A percentile compares a stretch with the other conserved stretches of the same genome.
Conservation (phyloP, 192 early-diverging fungal genomes). For the Podila horticola region DNA sequence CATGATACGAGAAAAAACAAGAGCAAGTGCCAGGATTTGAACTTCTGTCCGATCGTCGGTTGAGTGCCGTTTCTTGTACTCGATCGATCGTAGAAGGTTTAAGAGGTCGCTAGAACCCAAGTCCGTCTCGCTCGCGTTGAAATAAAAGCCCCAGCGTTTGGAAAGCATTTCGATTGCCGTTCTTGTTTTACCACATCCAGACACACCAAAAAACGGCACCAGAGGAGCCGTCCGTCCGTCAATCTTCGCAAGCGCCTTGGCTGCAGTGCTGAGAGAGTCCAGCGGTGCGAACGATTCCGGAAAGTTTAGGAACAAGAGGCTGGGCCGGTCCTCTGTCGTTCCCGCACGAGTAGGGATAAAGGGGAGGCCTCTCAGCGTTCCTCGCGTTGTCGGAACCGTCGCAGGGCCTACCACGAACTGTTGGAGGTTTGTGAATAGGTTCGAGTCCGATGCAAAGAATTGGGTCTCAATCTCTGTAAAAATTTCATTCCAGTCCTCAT, state of each 20-base stretch:
- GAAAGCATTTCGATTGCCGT: conserved; percentile 27
- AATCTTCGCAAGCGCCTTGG: conserved; percentile 10
- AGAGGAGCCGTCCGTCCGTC: conserved; percentile 8
- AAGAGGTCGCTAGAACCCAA: neutral
- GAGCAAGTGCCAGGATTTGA: conserved; percentile 19
- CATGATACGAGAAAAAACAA: conserved; percentile 22
- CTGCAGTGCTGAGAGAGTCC: conserved; percentile 22
- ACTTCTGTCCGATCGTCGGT: conserved; percentile 5
- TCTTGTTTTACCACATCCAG: conserved; percentile 42
- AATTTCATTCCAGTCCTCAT: conserved; percentile 5
- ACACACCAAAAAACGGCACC: conserved; percentile 15
- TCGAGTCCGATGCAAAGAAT: conserved; percentile 12
- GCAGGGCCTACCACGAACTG: too few species aligned
- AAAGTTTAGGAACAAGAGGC: conserved; percentile 26
- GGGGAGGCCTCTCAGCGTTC: neutral
- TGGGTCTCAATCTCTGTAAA: conserved; percentile 10
- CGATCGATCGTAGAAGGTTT: conserved; percentile 1
- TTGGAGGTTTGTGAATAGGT: conserved; percentile 1
- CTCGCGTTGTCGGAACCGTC: too few species aligned
- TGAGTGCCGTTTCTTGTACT: conserved; percentile 7
- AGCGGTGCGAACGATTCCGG: conserved; percentile 19
- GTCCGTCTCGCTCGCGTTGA: conserved; percentile 20
- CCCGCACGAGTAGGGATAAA: neutral
- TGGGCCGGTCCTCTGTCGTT: neutral
- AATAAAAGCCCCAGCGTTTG: conserved; percentile 43